Evolutionary conservation across 2,329 filamentous ascomycete species (phyloP).

Genomic region (Hypoxylon sp.): DNA sequence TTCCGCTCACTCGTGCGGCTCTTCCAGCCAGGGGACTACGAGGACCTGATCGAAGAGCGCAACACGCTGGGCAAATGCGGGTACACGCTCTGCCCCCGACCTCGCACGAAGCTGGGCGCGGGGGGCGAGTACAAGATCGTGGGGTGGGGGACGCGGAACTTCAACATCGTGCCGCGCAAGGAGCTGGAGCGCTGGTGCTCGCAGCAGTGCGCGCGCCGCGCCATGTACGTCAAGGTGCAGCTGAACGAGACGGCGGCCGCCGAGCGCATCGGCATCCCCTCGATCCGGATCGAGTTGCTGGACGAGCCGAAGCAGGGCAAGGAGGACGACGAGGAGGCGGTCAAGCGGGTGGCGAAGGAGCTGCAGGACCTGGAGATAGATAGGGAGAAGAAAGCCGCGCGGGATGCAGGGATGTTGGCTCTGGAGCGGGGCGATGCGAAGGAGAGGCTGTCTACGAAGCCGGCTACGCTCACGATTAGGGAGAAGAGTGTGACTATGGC

Average conservation of each 20-base stretch:
- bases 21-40: conserved; percentile 92
- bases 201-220: conserved; percentile 80
- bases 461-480: conserved; percentile 64
- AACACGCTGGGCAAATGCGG: conserved; percentile 87
- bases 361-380: conserved; percentile 62
- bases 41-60: conserved; percentile 88
- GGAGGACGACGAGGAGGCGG: conserved; percentile 63
- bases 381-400: conserved; percentile 53
- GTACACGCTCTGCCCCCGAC: conserved; percentile 81
- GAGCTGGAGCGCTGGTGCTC: conserved; percentile 92
- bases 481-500: conserved; percentile 64
- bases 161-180: conserved; percentile 77
- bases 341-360: conserved; percentile 52
- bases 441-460: conserved; percentile 52
- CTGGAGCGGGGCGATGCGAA: conserved; percentile 52
- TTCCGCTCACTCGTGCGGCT: conserved; percentile 78
- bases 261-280: conserved; percentile 76
- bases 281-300: conserved; percentile 72
- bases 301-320: conserved; percentile 72
- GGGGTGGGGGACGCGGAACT: conserved; percentile 65
- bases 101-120: conserved; percentile 69
- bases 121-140: conserved; percentile 79
- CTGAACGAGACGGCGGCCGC: conserved; percentile 87
- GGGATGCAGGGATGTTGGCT: conserved; percentile 51
- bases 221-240: conserved; percentile 90